A percentile compares a stretch with the other conserved stretches of the same genome.
These are phyloP conservation scores for Coleophoma cylindrospora DNA, from an alignment of 2,329 filamentous ascomycete species.

Conservation along the genomic window DNA sequence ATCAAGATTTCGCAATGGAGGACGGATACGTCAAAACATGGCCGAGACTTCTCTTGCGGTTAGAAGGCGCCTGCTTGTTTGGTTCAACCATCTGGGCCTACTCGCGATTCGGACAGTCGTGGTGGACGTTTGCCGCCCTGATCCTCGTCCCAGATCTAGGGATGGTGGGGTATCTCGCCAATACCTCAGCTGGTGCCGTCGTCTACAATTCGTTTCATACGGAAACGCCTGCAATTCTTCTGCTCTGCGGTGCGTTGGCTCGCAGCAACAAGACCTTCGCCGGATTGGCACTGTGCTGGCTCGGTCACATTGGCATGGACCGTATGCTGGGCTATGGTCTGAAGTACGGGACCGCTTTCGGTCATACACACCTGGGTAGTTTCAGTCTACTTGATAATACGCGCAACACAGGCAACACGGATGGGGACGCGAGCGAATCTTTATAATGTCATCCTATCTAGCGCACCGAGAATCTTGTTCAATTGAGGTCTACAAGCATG, in stretches of 20 bases:
- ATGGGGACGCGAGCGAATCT: background rate
- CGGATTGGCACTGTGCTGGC: background rate
- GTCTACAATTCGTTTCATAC: slow-evolving; percentile 1
- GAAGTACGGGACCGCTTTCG: slow-evolving; percentile 1
- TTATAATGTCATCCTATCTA: background rate
- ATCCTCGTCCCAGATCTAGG: background rate
- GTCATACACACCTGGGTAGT: background rate
- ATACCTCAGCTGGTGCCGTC: background rate
- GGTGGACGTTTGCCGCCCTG: slow-evolving; percentile 1
- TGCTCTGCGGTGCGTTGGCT: slow-evolving; percentile 1
- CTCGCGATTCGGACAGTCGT: background rate
- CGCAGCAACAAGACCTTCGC: background rate
- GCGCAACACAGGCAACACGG: background rate
- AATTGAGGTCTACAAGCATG: background rate
- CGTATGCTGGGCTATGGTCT: slow-evolving; percentile 1
- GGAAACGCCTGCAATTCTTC: slow-evolving; percentile 1
- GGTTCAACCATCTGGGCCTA: slow-evolving; percentile 3
- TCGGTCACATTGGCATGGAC: slow-evolving; percentile 1
- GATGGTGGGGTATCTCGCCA: slow-evolving; percentile 2
- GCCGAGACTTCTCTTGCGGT: background rate
- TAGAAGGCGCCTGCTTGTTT: slow-evolving; percentile 1
- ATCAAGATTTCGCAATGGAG: background rate
- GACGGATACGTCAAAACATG: background rate
- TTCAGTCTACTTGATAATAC: background rate
- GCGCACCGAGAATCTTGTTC: background rate